Percentiles rank a stretch among this genome's conserved stretches.
phyloP scores from a whole-genome alignment of 208 protist genomes.

The Wallacemonas sp. region DNA sequence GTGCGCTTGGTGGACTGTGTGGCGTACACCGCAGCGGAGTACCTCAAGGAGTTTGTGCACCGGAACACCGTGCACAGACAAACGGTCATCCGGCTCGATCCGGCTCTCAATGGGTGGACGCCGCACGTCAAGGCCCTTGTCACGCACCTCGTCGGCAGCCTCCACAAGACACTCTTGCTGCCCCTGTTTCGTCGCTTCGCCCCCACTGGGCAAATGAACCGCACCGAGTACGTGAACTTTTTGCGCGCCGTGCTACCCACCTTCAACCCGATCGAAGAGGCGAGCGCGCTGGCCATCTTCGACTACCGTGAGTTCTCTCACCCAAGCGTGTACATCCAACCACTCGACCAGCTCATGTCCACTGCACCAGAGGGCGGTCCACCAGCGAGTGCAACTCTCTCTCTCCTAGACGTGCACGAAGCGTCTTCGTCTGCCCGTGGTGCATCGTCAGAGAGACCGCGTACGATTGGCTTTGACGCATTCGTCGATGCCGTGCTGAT shows the following conservation, averaged over 20 bases:
- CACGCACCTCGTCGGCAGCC: conserved; percentile 56
- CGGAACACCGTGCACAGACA: conserved; percentile 48
- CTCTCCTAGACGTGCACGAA: too few relatives aligned
- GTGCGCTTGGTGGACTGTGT: conserved; percentile 67
- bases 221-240: conserved; percentile 53
- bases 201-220: conserved; percentile 43
- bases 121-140: conserved; percentile 62
- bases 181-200: conserved; percentile 71
- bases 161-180: conserved; percentile 46
- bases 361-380: not conserved
- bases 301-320: conserved; percentile 57
- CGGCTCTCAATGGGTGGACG: conserved; percentile 63
- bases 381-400: too few relatives aligned
- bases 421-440: too few relatives aligned
- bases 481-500: conserved; percentile 85
- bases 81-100: conserved; percentile 51
- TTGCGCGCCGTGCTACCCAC: conserved; percentile 49
- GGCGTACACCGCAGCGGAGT: conserved; percentile 53
- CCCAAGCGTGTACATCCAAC: conserved; percentile 6
- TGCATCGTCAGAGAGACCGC: too few relatives aligned
- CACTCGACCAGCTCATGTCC: not conserved
- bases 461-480: conserved; percentile 48
- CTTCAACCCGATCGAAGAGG: conserved; percentile 48
- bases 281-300: conserved; percentile 62
- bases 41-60: conserved; percentile 63